phyloP scores from a whole-genome alignment of 805 yeast species.

The Cyberlindnera nakhonratchasimensis region DNA sequence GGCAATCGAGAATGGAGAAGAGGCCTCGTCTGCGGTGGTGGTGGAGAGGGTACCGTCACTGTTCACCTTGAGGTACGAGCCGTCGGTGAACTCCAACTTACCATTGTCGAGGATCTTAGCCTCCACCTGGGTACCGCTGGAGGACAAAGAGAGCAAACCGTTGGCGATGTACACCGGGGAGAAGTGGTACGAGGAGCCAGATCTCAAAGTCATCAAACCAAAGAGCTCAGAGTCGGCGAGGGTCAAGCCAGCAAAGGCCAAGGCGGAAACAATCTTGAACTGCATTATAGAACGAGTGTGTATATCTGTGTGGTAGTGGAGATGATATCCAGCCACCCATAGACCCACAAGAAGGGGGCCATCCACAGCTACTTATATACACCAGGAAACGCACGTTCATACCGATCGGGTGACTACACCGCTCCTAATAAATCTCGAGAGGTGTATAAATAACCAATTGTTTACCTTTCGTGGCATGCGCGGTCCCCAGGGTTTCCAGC shows the following conservation, averaged over 20 bases:
- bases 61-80: conserved; percentile 27
- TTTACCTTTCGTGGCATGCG: too few relatives aligned
- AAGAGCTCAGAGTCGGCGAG: conserved; percentile 36
- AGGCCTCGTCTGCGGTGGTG: conserved; percentile 24
- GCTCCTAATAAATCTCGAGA: too few relatives aligned
- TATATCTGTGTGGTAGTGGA: background rate
- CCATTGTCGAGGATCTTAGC: conserved; percentile 32
- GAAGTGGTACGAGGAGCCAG: conserved; percentile 34
- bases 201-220: conserved; percentile 31
- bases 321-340: background rate
- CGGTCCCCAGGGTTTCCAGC: too few relatives aligned
- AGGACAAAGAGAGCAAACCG: conserved; percentile 14
- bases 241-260: conserved; percentile 27
- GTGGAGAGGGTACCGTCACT: conserved; percentile 26
- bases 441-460: too few relatives aligned
- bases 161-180: conserved; percentile 19
- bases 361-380: too few relatives aligned
- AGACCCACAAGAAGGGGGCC: background rate
- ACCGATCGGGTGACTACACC: too few relatives aligned
- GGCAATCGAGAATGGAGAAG: conserved; percentile 37
- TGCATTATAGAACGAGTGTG: conserved; percentile 18
- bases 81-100: conserved; percentile 28
- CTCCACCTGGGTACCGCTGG: conserved; percentile 3
- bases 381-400: too few relatives aligned
- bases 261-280: conserved; percentile 23